Base-by-base conservation (phyloP, 2,329 filamentous ascomycete genomes). In the Knoxdaviesia proteae region DNA sequence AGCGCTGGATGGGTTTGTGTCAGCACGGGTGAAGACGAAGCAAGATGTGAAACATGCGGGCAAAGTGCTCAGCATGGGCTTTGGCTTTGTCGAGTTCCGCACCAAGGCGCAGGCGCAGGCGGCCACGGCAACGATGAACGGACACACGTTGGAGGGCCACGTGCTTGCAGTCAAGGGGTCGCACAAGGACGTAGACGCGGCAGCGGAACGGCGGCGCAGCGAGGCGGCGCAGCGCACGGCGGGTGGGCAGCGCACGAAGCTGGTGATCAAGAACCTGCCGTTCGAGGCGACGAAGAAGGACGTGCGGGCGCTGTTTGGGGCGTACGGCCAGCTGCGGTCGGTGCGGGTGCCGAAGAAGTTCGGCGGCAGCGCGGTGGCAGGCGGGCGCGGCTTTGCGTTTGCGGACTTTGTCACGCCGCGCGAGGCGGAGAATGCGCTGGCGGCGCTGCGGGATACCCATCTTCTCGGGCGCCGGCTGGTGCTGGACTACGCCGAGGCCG, bases 231-330 rank as follows among this genome's bases (percentile, higher is more conserved):
- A 86, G 68, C 92, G 88, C 60, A 63, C 73, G 41, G 77, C 82
- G 30, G 20, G 20, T 20, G 72, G 71, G 10, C 74, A 77, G 55
- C 73, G 76, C 50, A 94, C 87, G 40, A 96, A 96, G 69, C 80
- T 98, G 55, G 79, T 96, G 60, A 80, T 98, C 65, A 98, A 96
- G 68, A 98, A 98, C 65, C 64, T 98, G 60, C 88, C 90, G 20
- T 98, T 98, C 64, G 84, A 96, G 64, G 80, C 83, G 40, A 80
- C 77, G 43, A 94, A 94, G 66, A 90, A 92, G 59, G 90, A 98
- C 57, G 71, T 98, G 45, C 75, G 84, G 48, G 68, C 80, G 43
- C 68, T 96, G 37, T 87, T 96, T 57, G 77, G 82, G 47, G 77
- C 84, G 34, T 96, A 94, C 61, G 92, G 90, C 39, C 80, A 94